Evolutionary conservation across 192 early-diverging fungal genomes (phyloP).

Genomic region (Backusella australiensis): DNA sequence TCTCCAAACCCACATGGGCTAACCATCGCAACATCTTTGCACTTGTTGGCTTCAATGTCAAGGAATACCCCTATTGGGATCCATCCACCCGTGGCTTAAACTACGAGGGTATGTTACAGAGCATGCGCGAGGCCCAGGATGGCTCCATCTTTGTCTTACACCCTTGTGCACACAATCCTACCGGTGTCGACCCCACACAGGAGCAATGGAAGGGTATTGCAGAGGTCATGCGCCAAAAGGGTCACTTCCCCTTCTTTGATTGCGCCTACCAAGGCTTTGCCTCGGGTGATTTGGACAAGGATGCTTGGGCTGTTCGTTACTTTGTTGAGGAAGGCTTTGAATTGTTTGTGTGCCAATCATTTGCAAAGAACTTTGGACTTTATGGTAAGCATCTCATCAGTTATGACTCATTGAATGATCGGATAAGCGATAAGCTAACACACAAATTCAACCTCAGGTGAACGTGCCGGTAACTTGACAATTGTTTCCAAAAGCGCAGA

Average conservation of each 20-base stretch:
- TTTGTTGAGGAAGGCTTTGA: constrained; percentile 94
- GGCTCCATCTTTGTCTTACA: constrained; percentile 90
- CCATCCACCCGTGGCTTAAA: constrained; percentile 73
- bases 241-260: constrained; percentile 95
- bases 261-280: constrained; percentile 99
- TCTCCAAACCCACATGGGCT: constrained; percentile 96
- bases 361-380: constrained; percentile 98
- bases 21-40: constrained; percentile 92
- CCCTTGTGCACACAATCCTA: constrained; percentile 99
- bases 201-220: constrained; percentile 95
- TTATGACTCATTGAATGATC: background rate
- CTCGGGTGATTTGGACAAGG: constrained; percentile 84
- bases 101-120: constrained; percentile 70
- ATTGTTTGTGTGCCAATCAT: constrained; percentile 88
- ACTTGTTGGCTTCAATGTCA: constrained; percentile 79
- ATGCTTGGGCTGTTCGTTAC: constrained; percentile 91
- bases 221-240: constrained; percentile 61
- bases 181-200: constrained; percentile 94
- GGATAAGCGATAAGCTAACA: background rate
- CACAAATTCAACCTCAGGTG: constrained; percentile 47
- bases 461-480: constrained; percentile 86
- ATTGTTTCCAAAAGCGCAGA: constrained; percentile 61
- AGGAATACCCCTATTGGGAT: constrained; percentile 92
- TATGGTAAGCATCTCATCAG: constrained; percentile 60
- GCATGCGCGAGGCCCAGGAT: constrained; percentile 66